These are phyloP conservation scores for Xeromyces bisporus DNA, from an alignment of 495 filamentous ascomycete species.

Conservation along the genomic window DNA sequence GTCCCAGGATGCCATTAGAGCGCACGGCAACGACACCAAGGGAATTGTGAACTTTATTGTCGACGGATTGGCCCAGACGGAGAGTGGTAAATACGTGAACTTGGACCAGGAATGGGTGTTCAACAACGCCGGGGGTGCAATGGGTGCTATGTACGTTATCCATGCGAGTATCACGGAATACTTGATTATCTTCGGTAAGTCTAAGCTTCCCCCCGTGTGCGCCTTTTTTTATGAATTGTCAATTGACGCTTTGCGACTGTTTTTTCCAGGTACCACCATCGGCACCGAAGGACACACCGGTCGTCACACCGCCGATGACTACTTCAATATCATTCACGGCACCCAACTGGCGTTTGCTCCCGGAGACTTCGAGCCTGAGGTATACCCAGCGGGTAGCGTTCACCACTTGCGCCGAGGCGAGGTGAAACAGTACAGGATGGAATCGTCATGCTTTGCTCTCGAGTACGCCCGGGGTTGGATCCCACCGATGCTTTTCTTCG, in stretches of 20 bases:
- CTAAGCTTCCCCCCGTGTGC: background rate
- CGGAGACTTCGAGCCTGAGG: slow-evolving; percentile 50
- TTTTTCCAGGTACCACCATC: slow-evolving; percentile 46
- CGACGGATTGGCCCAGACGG: slow-evolving; percentile 21
- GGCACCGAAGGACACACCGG: slow-evolving; percentile 80
- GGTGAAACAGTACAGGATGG: slow-evolving; percentile 79
- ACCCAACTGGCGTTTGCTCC: slow-evolving; percentile 56
- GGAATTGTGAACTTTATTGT: slow-evolving; percentile 50
- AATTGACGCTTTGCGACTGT: background rate
- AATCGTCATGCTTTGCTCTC: slow-evolving; percentile 62
- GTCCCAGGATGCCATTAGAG: slow-evolving; percentile 42
- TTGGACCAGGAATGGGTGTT: slow-evolving; percentile 32
- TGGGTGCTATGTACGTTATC: slow-evolving; percentile 82
- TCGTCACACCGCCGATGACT: slow-evolving; percentile 78
- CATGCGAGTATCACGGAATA: slow-evolving; percentile 78
- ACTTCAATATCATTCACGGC: slow-evolving; percentile 75
- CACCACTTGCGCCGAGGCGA: slow-evolving; percentile 61
- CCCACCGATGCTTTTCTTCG: slow-evolving; percentile 77
- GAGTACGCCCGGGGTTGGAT: slow-evolving; percentile 86
- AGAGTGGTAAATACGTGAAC: slow-evolving; percentile 23
- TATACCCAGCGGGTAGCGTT: slow-evolving; percentile 57
- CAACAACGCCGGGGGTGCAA: slow-evolving; percentile 64
- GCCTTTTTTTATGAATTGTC: slow-evolving; percentile 2
- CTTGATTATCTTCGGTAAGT: slow-evolving; percentile 56
- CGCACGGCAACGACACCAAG: slow-evolving; percentile 54